Evolutionary conservation across 306 rosid species (phyloP), one percentile per base, ranked within the genome.

Genomic region (Geum urbanum): DNA sequence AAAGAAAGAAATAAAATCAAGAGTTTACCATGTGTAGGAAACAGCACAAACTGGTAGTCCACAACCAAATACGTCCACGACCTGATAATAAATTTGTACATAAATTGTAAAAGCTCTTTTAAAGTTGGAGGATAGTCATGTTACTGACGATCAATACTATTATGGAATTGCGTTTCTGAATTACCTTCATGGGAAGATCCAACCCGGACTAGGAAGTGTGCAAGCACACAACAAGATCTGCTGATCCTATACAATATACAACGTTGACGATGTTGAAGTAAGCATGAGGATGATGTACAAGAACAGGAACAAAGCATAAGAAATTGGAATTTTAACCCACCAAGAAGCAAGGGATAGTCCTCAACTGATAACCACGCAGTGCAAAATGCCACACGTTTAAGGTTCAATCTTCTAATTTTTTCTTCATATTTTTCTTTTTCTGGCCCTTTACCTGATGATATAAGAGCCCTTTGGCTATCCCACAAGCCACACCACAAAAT

Each of bases 181-280:
- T 22, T 83, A 90, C 98, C 98, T 94, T 94, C 98, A 90, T 94
- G 43, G 98, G 98, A 83, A 90, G 98, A 83, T 94, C 98, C 74
- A 94, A 77, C 77, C 97, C 98, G 18, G 98, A 94, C 46, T 97
- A 94, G 46, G 97, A 94, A 63, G 97, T 90, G 78, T 94, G 98
- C 72, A 94, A 78, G 81, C 98, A 94, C 70, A 94, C 91, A 60
- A 97, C 98, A 48, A 94, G 82, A 72, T 94, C 98, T 11, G 89
- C 97, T 4, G 98, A 94, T 70, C 98, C 98, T 94, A 85, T 55
- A 76, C 74, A 83, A 22, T 43, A 61, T 69, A 44, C 64, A 56
- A 47, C 54, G 73, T 48, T 67, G 50, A 52, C 50, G 51, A 47
- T 63, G 64, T 52, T 53, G 54, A 37, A 68, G 56, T 70, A 67